Conservation (phyloP, 179 eudicot genomes). For the Gypsophila paniculata region DNA sequence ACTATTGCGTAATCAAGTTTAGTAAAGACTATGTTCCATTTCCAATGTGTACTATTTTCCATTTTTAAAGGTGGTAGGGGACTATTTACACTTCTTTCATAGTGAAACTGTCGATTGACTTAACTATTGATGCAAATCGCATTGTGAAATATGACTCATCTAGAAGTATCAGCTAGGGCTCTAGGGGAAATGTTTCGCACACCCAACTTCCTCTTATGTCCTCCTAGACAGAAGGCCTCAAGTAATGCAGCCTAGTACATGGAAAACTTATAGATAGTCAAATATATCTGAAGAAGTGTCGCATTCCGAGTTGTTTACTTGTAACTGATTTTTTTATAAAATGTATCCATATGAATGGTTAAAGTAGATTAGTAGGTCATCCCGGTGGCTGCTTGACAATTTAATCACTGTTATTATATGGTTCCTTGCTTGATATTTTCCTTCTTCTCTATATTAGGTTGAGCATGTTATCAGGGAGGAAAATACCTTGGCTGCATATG, state of each 20-base stretch:
- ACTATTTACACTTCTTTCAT: no score
- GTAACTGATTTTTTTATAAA: not conserved
- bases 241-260: not conserved
- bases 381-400: conserved; percentile 4
- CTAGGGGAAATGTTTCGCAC: not conserved
- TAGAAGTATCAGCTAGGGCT: not conserved
- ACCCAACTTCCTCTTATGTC: not conserved
- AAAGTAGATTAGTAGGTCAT: not conserved
- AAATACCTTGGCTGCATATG: conserved; percentile 80
- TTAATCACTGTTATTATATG: not conserved
- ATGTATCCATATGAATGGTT: not conserved
- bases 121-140: not conserved
- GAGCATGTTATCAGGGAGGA: conserved; percentile 92
- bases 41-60: no score
- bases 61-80: no score
- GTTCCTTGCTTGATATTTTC: conserved; percentile 1
- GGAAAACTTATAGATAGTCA: no score
- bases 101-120: no score
- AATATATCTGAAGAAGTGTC: not conserved
- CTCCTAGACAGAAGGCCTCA: no score
- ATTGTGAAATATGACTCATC: not conserved
- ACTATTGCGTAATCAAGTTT: no score
- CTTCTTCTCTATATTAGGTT: conserved; percentile 49
- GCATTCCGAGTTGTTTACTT: not conserved
- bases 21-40: no score